These are phyloP conservation scores for Orychophragmus violaceus DNA, from an alignment of 345 rosid genomes.

Conservation along the genomic window DNA sequence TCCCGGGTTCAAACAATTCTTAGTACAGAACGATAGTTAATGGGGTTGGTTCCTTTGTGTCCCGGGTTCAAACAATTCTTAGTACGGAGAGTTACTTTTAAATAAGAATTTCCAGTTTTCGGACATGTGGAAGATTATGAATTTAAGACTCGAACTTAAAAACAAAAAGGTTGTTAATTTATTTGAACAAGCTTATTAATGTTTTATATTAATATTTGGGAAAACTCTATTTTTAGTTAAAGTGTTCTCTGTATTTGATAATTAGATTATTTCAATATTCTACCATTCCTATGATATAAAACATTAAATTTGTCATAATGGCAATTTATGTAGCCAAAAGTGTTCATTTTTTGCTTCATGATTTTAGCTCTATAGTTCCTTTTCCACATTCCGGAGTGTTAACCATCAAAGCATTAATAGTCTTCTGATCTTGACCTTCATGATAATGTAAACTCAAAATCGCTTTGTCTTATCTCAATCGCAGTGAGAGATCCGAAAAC, in stretches of 20 bases:
- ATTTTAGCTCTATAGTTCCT: too few species aligned
- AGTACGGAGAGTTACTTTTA: too few species aligned
- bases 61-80: too few species aligned
- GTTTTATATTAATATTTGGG: neutral
- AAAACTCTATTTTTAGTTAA: neutral
- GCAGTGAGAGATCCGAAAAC: conserved; percentile 48
- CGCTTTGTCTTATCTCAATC: neutral
- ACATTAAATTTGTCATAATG: too few species aligned
- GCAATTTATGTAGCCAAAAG: too few species aligned
- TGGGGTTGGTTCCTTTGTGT: too few species aligned
- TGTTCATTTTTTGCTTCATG: too few species aligned
- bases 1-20: too few species aligned
- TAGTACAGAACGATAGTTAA: too few species aligned
- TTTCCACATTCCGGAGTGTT: neutral
- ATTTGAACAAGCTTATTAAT: neutral
- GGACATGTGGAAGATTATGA: too few species aligned
- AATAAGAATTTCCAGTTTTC: too few species aligned
- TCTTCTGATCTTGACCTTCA: neutral
- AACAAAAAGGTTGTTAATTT: neutral
- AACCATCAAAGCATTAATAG: neutral
- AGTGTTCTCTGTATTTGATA: neutral
- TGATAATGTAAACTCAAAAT: neutral
- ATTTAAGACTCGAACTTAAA: too few species aligned
- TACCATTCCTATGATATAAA: neutral
- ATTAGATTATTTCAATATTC: neutral